Conservation (phyloP, 495 filamentous ascomycete species). For the Talaromyces stipitatus region DNA sequence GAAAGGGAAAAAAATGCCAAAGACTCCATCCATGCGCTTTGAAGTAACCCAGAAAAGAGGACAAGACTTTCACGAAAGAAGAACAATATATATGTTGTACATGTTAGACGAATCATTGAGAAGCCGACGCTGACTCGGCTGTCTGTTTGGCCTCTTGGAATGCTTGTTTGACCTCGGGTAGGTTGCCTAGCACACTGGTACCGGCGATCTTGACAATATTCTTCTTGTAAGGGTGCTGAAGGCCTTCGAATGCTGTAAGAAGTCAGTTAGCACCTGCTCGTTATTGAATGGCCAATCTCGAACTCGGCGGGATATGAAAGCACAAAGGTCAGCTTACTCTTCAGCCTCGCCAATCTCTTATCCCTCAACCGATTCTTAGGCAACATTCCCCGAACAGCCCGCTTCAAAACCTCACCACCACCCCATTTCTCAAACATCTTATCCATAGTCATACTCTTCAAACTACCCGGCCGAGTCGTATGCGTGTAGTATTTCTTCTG, state of each 20-base stretch:
- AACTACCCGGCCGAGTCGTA: constrained; percentile 78
- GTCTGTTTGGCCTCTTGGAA: constrained; percentile 36
- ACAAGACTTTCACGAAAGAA: constrained; percentile 17
- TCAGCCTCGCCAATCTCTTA: constrained; percentile 77
- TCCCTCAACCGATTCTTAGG: constrained; percentile 92
- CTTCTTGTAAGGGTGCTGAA: constrained; percentile 80
- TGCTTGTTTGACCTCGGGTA: constrained; percentile 39
- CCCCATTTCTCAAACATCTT: constrained; percentile 89
- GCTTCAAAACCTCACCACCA: constrained; percentile 84
- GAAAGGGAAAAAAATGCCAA: constrained; percentile 19
- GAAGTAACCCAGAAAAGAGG: constrained; percentile 17
- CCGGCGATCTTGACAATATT: constrained; percentile 73
- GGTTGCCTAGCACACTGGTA: constrained; percentile 24
- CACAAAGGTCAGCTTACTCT: constrained; percentile 52
- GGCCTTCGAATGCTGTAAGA: constrained; percentile 73
- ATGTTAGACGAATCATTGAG: constrained; percentile 7
- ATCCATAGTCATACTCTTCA: constrained; percentile 90
- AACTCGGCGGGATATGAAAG: neutral
- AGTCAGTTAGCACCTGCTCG: constrained; percentile 9
- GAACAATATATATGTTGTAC: constrained; percentile 7
- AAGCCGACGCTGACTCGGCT: constrained; percentile 10
- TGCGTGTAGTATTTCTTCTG: constrained; percentile 95
- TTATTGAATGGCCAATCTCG: neutral
- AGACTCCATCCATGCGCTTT: constrained; percentile 47
- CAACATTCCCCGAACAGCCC: constrained; percentile 92